Percentiles rank a stretch among this genome's conserved stretches.
Conservation (phyloP, 2,329 filamentous ascomycete genomes). For the Pseudocercospora eumusae region DNA sequence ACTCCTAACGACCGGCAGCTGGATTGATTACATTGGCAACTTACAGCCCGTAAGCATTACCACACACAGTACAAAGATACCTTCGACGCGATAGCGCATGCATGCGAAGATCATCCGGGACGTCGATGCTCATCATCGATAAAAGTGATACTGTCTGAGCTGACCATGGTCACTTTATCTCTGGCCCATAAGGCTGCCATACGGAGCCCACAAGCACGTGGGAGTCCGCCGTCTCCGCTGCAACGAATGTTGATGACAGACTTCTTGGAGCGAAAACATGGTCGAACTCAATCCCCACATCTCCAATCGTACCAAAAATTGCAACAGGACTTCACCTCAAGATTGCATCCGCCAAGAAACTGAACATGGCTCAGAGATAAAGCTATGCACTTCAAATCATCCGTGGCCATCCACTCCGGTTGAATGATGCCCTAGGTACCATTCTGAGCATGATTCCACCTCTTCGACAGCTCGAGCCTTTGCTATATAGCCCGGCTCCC, state of each 20-base stretch:
- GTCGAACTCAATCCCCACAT: slow-evolving; percentile 6
- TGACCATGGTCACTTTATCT: background rate
- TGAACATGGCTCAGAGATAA: background rate
- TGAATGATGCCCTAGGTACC: background rate
- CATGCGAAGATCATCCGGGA: background rate
- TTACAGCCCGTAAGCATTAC: no score
- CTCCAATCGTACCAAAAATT: background rate
- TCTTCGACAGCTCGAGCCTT: background rate
- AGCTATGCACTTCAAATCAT: background rate
- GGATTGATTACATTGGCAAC: no score
- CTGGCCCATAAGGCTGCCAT: background rate
- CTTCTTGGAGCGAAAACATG: background rate
- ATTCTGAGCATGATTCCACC: background rate
- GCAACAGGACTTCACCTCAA: background rate
- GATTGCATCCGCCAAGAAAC: background rate
- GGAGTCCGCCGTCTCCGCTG: background rate
- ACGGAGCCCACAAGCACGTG: background rate
- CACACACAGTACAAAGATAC: background rate
- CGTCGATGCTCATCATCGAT: background rate
- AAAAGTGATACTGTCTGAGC: background rate
- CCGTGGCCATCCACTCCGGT: background rate
- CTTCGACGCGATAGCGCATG: no score
- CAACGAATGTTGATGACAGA: background rate
- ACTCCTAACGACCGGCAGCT: no score
- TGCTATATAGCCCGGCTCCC: background rate